Evolutionary conservation across 495 filamentous ascomycete genomes (phyloP), one percentile per base, ranked within the genome.

Genomic region (Xylaria cubensis): DNA sequence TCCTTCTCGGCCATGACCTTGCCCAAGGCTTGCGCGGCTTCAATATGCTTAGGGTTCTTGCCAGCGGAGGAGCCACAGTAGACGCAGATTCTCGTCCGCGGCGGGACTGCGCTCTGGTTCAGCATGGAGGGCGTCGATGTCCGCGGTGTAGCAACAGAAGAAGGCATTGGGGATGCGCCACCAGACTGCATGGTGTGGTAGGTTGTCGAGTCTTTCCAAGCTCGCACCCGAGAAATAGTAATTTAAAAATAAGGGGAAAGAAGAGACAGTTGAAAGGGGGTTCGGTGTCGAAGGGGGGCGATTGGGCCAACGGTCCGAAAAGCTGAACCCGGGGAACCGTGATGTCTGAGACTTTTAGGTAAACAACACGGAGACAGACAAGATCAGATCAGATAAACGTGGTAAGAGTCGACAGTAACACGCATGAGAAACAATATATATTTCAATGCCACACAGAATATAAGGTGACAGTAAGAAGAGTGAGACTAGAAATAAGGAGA

Each of bases 51-150:
- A 9, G 93, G 89, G 64, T 89, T 88, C 50, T 84, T 89, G 55
- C 96, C 96, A 34, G 89, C 78, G 19, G 87, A 90, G 62, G 94
- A 87, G 76, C 92, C 94, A 85, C 94, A 98, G 89, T 92, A 93
- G 72, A 93, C 91, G 78, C 90, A 91, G 78, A 93, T 88, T 70
- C 86, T 88, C 70, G 85, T 85, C 64, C 77, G 82, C 74, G 80
- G 80, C 12, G 74, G 79, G n/a, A 79, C 73, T 42, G 67, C 71
- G 72, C 78, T 76, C 70, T 75, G 39, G 69, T 73, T 76, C 66
- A 73, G 62, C 65, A 58, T 76, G 26, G 80, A 75, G 39, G 77
- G 69, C 0, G 79, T 80, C 6, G 75, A 53, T 41, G 74, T 74
- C 36, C 76, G 59, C 51, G 74, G 77, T 44, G 65, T 53, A 17